Conservation (phyloP, 768 basidiomycete genomes). For the Boletus fagicola region DNA sequence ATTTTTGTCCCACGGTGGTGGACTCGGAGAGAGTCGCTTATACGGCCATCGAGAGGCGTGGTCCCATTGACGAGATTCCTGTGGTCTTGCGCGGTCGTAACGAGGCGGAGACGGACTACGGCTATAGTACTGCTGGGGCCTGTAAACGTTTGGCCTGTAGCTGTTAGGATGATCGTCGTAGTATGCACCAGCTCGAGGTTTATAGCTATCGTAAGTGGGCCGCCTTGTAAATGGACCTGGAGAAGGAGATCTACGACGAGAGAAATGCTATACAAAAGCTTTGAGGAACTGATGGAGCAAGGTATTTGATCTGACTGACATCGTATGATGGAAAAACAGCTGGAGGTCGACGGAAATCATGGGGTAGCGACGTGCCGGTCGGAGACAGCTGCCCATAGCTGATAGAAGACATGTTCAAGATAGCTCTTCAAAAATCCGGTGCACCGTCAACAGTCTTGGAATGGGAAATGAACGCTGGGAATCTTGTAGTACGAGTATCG, state of each 20-base stretch:
- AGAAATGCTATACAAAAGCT: slow-evolving; percentile 23
- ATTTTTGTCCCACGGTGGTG: slow-evolving; percentile 32
- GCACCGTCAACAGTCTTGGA: slow-evolving; percentile 6
- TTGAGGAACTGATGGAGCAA: slow-evolving; percentile 19
- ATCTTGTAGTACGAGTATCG: slow-evolving; percentile 4
- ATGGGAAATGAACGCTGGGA: slow-evolving; percentile 2
- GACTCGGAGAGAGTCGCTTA: slow-evolving; percentile 40
- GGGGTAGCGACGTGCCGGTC: slow-evolving; percentile 21
- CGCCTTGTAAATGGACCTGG: slow-evolving; percentile 45
- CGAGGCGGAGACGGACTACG: slow-evolving; percentile 55
- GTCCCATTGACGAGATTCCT: slow-evolving; percentile 49
- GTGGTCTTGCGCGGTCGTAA: slow-evolving; percentile 40
- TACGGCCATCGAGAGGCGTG: slow-evolving; percentile 45
- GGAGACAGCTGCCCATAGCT: slow-evolving; percentile 29
- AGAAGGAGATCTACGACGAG: slow-evolving; percentile 49
- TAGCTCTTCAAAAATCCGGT: slow-evolving; percentile 2
- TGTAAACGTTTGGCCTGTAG: slow-evolving; percentile 43
- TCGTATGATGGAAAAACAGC: slow-evolving; percentile 28
- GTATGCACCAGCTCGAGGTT: slow-evolving; percentile 38
- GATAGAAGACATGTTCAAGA: slow-evolving; percentile 27
- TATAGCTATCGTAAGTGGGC: slow-evolving; percentile 52
- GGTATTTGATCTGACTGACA: slow-evolving; percentile 30
- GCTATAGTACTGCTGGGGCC: slow-evolving; percentile 37
- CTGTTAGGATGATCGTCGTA: slow-evolving; percentile 43
- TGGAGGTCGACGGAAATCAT: slow-evolving; percentile 31